Conservation (phyloP, 345 rosid genomes). For the Gossypium turneri region DNA sequence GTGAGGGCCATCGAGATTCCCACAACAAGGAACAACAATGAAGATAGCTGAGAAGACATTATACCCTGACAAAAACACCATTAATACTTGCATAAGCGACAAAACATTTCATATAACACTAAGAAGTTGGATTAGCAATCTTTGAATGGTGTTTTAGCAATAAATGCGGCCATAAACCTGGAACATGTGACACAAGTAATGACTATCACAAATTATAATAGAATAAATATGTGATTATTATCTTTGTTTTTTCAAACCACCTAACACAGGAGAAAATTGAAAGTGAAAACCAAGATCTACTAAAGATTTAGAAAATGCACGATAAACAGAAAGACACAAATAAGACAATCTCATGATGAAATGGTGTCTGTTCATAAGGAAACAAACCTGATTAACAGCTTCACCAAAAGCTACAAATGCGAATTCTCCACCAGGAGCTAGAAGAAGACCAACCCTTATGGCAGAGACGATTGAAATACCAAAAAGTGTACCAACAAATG, state of each 20-base stretch:
- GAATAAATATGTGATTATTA: background rate
- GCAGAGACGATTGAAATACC: slow-evolving; percentile 88
- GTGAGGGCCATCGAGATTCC: slow-evolving; percentile 97
- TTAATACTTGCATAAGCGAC: slow-evolving; percentile 5
- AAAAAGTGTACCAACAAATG: slow-evolving; percentile 64
- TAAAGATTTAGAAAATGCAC: background rate
- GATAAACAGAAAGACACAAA: background rate
- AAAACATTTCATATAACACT: background rate
- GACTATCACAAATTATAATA: background rate
- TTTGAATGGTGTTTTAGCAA: no score
- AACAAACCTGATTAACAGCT: slow-evolving; percentile 88
- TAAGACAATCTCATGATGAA: background rate
- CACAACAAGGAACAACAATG: slow-evolving; percentile 91
- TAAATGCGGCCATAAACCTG: background rate
- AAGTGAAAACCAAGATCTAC: background rate
- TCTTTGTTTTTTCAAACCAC: background rate
- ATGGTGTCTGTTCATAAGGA: slow-evolving; percentile 2
- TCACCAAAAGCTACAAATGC: slow-evolving; percentile 99
- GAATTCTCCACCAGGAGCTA: slow-evolving; percentile 98
- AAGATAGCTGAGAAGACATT: slow-evolving; percentile 87
- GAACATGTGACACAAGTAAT: background rate
- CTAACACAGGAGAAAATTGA: background rate
- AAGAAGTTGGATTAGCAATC: background rate
- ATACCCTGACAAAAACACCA: slow-evolving; percentile 64
- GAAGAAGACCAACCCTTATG: slow-evolving; percentile 86